Evolutionary conservation across 306 rosid genomes (phyloP).

Genomic region (Hippophae tibetana): DNA sequence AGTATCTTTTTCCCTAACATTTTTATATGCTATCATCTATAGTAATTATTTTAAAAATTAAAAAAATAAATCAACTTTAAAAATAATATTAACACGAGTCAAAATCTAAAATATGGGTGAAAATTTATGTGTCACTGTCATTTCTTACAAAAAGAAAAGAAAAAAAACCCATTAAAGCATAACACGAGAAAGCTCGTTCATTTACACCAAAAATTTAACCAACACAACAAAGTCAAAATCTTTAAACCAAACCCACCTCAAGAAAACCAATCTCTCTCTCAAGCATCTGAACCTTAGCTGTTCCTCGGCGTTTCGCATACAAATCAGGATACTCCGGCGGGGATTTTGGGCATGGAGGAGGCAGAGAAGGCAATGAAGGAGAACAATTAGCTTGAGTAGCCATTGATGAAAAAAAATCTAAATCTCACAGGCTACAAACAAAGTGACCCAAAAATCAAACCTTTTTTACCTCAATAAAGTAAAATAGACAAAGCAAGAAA

Average conservation of each 20-base stretch:
- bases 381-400: slow-evolving; percentile 39
- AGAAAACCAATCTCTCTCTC: slow-evolving; percentile 76
- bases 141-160: too few relatives aligned
- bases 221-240: neutral
- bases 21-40: too few relatives aligned
- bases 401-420: slow-evolving; percentile 18
- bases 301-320: slow-evolving; percentile 79
- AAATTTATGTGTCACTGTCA: too few relatives aligned
- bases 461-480: neutral
- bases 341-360: slow-evolving; percentile 80
- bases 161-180: too few relatives aligned
- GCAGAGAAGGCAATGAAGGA: slow-evolving; percentile 56
- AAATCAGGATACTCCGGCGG: slow-evolving; percentile 86
- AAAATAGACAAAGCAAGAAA: slow-evolving; percentile 13
- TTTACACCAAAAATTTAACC: neutral
- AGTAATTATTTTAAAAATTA: too few relatives aligned
- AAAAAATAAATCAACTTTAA: too few relatives aligned
- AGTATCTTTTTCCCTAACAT: too few relatives aligned
- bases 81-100: too few relatives aligned
- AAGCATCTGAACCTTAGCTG: slow-evolving; percentile 75
- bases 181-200: neutral
- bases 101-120: too few relatives aligned
- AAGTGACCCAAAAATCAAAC: too few relatives aligned
- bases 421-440: neutral
- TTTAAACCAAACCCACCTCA: slow-evolving; percentile 34